A percentile compares a stretch with the other conserved stretches of the same genome.
These are phyloP conservation scores for Croton laevigatus DNA, from an alignment of 441 rosid species.

Conservation along the genomic window DNA sequence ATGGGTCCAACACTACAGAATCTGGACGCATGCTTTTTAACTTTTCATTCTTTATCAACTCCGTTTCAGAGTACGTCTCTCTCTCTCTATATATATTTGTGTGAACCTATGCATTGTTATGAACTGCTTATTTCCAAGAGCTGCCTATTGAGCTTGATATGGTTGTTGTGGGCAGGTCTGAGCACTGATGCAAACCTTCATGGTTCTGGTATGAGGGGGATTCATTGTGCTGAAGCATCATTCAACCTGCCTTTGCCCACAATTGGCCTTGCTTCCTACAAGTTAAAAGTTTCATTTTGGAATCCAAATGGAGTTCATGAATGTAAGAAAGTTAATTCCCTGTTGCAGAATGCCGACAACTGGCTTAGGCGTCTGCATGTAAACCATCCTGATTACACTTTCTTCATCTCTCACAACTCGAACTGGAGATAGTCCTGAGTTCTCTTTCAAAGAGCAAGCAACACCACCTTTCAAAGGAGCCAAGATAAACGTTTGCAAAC, in stretches of 20 bases:
- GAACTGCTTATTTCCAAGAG: background rate
- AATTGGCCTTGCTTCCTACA: constrained; percentile 81
- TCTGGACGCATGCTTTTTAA: constrained; percentile 85
- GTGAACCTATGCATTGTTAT: background rate
- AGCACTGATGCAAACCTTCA: constrained; percentile 24
- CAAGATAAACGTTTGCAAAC: background rate
- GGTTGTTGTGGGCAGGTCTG: constrained; percentile 32
- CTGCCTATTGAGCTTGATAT: background rate
- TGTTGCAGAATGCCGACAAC: constrained; percentile 57
- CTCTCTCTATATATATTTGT: background rate
- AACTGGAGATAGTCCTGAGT: constrained; percentile 25
- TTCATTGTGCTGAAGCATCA: constrained; percentile 27
- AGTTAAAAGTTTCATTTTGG: constrained; percentile 79
- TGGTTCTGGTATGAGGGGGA: constrained; percentile 33
- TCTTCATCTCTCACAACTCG: constrained; percentile 54
- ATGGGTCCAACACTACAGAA: constrained; percentile 84
- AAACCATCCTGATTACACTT: constrained; percentile 69
- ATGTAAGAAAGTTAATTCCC: constrained; percentile 50
- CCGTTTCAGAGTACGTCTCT: constrained; percentile 42
- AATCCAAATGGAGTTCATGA: constrained; percentile 53
- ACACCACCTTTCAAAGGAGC: background rate
- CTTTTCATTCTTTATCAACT: constrained; percentile 72
- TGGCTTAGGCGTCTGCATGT: constrained; percentile 71
- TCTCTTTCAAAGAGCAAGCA: background rate
- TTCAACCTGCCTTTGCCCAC: constrained; percentile 53